Evolutionary conservation across 1,284 basidiomycete species (phyloP), one percentile per base, ranked within the genome.

Genomic region (Anthracocystis setariae): DNA sequence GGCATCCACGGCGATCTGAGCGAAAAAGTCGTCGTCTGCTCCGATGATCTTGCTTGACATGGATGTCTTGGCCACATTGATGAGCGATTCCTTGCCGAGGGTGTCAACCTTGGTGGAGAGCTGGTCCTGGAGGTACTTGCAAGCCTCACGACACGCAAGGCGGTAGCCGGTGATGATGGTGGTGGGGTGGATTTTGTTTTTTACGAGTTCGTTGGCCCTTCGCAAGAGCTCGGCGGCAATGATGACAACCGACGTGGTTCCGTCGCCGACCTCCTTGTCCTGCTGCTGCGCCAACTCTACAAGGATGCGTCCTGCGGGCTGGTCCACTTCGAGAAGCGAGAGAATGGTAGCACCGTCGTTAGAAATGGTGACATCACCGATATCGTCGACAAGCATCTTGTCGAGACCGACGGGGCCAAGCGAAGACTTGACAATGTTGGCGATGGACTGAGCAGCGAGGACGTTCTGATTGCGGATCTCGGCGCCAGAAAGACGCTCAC

Each of bases 21-120:
- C 94, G 84, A 98, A 99, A 65, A 98, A 87, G 83, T 98, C 95
- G 82, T 98, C 95, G 83, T 99, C 96, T 58, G 95, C 92, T 82
- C 93, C 92, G 74, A 99, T 94, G 84, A 99, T 93, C 86, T 99
- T 99, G 84, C 94, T 97, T 75, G 93, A 90, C 96, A 99, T 98
- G 73, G 91, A 94, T 45, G 96, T 99, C 87, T 96, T 98, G 58
- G 96, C 96, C 27, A 93, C 92, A 85, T 97, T 99, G 84, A 98
- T 87, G 82, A 99, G 85, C 39, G 93, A 92, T 51, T 98, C 95
- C 77, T 90, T 88, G 45, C 94, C 94, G 20, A 98, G 87, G 49
- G 88, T 85, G 83, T 98, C 95, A 35, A 98, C 93, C 85, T 94
- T 98, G 60, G 96, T 90, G 79, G 92, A 92, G 60, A 99, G 86